Conservation (phyloP, 352 stramenopile genomes). For the Globisporangium acanthophoron region DNA sequence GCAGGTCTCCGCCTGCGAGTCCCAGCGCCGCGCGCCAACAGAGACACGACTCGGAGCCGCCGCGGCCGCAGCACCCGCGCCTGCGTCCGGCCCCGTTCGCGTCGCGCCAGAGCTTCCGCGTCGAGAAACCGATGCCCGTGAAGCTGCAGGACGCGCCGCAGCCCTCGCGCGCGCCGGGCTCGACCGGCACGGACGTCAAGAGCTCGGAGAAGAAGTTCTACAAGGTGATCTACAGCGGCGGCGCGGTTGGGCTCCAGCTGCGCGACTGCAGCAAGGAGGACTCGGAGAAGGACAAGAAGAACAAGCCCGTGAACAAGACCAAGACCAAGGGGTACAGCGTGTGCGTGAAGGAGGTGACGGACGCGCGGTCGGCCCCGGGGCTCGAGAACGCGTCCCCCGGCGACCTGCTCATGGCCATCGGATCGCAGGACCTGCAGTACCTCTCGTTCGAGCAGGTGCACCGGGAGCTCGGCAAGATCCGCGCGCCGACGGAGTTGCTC, state of each 20-base stretch:
- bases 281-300: slow-evolving; percentile 31
- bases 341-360: slow-evolving; percentile 47
- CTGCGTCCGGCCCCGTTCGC: slow-evolving; percentile 12
- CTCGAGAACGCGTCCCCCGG: slow-evolving; percentile 45
- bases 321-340: slow-evolving; percentile 69
- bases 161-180: slow-evolving; percentile 4
- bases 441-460: slow-evolving; percentile 57
- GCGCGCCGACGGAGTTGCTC: slow-evolving; percentile 39
- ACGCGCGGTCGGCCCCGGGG: slow-evolving; percentile 34
- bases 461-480: slow-evolving; percentile 34
- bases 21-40: neutral
- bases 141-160: slow-evolving; percentile 10
- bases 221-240: slow-evolving; percentile 57
- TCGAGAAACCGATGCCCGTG: slow-evolving; percentile 21
- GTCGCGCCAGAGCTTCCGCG: slow-evolving; percentile 54
- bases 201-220: slow-evolving; percentile 48
- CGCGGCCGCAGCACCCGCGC: slow-evolving; percentile 8
- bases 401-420: slow-evolving; percentile 73
- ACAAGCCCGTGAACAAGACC: slow-evolving; percentile 43
- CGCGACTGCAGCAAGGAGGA: slow-evolving; percentile 43
- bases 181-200: slow-evolving; percentile 18
- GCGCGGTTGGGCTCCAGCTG: slow-evolving; percentile 36
- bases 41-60: neutral
- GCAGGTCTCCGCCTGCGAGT: slow-evolving; percentile 8
- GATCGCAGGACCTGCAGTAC: slow-evolving; percentile 54